These are phyloP conservation scores for Clarireedia hainanense DNA, from an alignment of 2,329 filamentous ascomycete genomes.

Conservation along the genomic window DNA sequence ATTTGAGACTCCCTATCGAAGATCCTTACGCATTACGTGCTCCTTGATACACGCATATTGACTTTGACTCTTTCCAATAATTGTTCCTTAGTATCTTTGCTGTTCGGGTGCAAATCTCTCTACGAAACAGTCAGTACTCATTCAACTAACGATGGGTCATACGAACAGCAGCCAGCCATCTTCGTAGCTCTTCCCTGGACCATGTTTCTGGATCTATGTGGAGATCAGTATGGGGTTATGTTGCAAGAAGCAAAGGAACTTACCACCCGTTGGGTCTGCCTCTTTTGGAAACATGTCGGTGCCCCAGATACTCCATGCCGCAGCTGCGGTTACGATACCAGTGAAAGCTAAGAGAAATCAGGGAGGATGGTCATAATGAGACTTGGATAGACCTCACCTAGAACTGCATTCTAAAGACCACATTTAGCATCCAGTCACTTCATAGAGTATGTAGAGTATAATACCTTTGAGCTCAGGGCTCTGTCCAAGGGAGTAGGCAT, in stretches of 20 bases:
- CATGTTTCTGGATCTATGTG: constrained; percentile 56
- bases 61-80: constrained; percentile 61
- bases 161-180: constrained; percentile 76
- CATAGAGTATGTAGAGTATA: constrained; percentile 12
- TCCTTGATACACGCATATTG: constrained; percentile 46
- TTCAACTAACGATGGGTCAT: background rate
- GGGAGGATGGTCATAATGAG: background rate
- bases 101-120: constrained; percentile 55
- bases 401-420: constrained; percentile 52
- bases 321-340: constrained; percentile 71
- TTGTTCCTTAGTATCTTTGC: constrained; percentile 52
- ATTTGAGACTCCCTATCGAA: too few species aligned
- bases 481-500: constrained; percentile 66
- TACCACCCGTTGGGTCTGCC: constrained; percentile 70
- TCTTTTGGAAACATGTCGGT: constrained; percentile 68
- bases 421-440: constrained; percentile 4
- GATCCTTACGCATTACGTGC: too few species aligned
- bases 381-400: constrained; percentile 42
- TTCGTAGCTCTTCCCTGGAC: constrained; percentile 70
- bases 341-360: constrained; percentile 56
- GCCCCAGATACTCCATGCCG: constrained; percentile 80
- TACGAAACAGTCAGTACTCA: constrained; percentile 27
- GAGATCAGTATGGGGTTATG: constrained; percentile 3
- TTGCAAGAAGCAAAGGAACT: constrained; percentile 14
- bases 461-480: constrained; percentile 62